Percentiles rank a stretch among this genome's conserved stretches.
phyloP scores from a whole-genome alignment of 176 grass and related monocot species.

The Triticum monococcum region DNA sequence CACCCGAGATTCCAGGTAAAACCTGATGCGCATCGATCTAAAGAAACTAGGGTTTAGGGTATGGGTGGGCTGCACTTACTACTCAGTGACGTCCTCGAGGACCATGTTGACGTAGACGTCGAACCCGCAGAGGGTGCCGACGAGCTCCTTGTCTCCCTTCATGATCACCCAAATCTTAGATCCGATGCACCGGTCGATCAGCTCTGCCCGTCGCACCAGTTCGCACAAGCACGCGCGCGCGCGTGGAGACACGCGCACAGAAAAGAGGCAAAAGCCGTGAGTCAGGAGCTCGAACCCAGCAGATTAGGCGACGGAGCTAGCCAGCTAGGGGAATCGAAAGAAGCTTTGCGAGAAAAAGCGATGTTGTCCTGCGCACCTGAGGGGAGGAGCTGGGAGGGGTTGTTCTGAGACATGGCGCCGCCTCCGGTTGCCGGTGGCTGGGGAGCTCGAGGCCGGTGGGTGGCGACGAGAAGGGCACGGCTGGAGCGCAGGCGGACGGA shows the following conservation, averaged over 20 bases:
- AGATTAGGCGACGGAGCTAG: neutral
- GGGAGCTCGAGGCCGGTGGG: neutral
- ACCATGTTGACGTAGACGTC: constrained; percentile 99
- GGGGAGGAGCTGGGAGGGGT: constrained; percentile 95
- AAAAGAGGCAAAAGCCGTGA: neutral
- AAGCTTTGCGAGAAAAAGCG: neutral
- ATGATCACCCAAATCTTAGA: constrained; percentile 99
- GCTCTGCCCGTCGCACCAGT: constrained; percentile 44
- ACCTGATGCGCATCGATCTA: neutral
- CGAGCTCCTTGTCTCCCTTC: constrained; percentile 99
- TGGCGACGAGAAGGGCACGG: neutral
- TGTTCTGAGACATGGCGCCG: constrained; percentile 69
- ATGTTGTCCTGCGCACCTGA: constrained; percentile 49
- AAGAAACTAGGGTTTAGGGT: constrained; percentile 50
- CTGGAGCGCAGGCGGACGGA: neutral
- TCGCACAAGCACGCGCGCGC: neutral
- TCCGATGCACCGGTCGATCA: constrained; percentile 97
- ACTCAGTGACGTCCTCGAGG: constrained; percentile 98
- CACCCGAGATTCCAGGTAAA: neutral
- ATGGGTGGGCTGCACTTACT: constrained; percentile 54
- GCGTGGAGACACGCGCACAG: too few relatives aligned
- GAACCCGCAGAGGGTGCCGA: constrained; percentile 89
- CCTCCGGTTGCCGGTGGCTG: neutral
- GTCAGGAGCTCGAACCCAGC: neutral
- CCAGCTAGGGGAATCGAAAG: neutral